Percentiles rank a stretch among this genome's conserved stretches.
Conservation (phyloP, 2,329 filamentous ascomycete genomes). For the Penicillium italicum region DNA sequence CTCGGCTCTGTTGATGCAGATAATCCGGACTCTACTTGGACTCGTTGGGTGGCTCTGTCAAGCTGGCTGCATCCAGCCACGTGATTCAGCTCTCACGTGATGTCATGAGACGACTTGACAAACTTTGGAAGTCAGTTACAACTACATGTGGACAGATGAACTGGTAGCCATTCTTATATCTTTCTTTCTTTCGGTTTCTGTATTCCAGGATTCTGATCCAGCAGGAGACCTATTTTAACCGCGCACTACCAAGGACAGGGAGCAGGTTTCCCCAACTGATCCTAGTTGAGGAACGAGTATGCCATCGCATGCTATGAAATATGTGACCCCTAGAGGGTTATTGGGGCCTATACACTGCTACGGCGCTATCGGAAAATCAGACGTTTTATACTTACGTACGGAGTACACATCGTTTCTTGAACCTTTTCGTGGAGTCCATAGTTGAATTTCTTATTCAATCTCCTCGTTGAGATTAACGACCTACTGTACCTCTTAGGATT, state of each 20-base stretch:
- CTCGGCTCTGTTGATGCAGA: constrained; percentile 2
- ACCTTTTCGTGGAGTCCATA: not conserved
- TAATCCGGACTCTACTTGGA: not conserved
- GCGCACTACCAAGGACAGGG: not conserved
- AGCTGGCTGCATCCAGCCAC: constrained; percentile 21
- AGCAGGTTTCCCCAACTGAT: not conserved
- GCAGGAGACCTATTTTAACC: no score
- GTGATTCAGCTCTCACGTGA: constrained; percentile 5
- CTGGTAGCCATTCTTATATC: not conserved
- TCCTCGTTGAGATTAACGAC: not conserved
- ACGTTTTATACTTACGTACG: not conserved
- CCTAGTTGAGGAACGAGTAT: not conserved
- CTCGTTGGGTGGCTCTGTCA: constrained; percentile 6
- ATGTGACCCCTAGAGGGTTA: not conserved
- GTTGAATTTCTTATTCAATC: no score
- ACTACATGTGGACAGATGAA: not conserved
- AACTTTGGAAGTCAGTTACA: no score
- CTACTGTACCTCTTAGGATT: not conserved
- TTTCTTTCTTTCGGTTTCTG: not conserved
- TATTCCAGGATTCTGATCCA: not conserved
- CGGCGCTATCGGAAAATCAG: not conserved
- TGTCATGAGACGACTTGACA: not conserved
- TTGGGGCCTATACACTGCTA: not conserved
- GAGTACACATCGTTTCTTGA: not conserved
- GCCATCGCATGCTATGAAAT: not conserved